Percentiles rank a stretch among this genome's conserved stretches.
Evolutionary conservation across 2,329 filamentous ascomycete species (phyloP).

Genomic region (Byssochlamys sp.): DNA sequence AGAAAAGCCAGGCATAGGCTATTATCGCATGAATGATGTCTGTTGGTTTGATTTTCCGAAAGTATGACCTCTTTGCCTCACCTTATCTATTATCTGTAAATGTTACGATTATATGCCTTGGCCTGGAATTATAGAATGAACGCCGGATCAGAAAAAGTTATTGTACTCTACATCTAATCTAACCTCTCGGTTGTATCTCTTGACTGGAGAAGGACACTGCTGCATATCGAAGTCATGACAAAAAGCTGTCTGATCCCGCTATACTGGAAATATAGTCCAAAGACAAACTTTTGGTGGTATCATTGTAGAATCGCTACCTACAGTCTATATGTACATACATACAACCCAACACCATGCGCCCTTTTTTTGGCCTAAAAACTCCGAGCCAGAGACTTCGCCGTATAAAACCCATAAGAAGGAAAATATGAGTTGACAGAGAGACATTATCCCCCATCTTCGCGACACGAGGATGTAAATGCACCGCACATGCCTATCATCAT

Average conservation of each 20-base stretch:
- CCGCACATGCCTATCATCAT: background rate
- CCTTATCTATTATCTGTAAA: background rate
- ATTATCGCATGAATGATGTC: background rate
- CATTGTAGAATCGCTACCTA: background rate
- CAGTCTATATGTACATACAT: background rate
- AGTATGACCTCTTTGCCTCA: background rate
- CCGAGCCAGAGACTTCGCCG: background rate
- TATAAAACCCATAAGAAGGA: background rate
- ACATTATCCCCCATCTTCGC: background rate
- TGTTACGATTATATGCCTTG: background rate
- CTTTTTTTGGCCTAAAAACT: background rate
- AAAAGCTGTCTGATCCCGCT: no score
- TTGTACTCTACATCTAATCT: background rate
- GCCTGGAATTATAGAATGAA: background rate
- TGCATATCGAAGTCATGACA: no score
- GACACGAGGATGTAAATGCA: background rate
- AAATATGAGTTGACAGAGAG: background rate
- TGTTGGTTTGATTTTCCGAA: background rate
- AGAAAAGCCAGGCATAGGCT: constrained; percentile 7
- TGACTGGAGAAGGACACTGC: background rate
- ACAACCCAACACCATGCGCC: background rate
- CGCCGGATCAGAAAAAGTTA: background rate
- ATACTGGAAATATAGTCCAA: background rate
- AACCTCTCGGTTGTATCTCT: background rate
- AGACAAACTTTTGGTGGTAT: background rate